Conservation (phyloP, 139 green algal genomes). For the Tetratostichococcus sp. region DNA sequence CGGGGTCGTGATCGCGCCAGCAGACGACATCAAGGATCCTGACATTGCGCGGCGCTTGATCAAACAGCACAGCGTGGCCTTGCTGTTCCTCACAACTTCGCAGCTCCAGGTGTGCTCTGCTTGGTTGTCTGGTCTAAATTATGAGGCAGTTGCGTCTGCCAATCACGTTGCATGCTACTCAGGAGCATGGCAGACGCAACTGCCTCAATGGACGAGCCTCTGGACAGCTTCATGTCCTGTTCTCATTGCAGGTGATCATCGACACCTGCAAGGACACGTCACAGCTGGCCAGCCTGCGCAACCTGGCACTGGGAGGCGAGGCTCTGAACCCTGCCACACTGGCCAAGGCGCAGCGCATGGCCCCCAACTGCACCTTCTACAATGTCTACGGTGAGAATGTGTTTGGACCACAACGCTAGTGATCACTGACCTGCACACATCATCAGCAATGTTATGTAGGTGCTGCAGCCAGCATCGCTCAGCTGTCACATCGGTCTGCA, state of each 20-base stretch:
- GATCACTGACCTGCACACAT: no score
- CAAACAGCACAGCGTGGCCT: neutral
- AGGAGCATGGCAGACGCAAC: neutral
- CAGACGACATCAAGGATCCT: slow-evolving; percentile 5
- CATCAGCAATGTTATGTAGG: no score
- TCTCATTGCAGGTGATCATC: neutral
- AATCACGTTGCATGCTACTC: no score
- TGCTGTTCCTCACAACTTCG: neutral
- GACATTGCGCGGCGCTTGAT: slow-evolving; percentile 4
- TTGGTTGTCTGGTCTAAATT: no score
- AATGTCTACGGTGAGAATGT: slow-evolving; percentile 1
- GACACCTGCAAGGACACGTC: neutral
- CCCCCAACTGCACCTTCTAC: slow-evolving; percentile 1
- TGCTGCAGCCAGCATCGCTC: no score
- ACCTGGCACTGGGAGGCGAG: neutral
- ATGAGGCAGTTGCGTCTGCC: no score
- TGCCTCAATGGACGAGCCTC: neutral
- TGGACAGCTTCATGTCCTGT: no score
- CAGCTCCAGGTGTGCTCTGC: neutral
- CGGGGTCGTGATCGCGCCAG: neutral
- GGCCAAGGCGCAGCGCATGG: neutral
- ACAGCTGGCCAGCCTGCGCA: neutral
- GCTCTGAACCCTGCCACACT: neutral
- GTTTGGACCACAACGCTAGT: no score
- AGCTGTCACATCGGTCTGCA: no score